Conservation (phyloP, 129 eudicot genomes). For the Dittrichia graveolens region DNA sequence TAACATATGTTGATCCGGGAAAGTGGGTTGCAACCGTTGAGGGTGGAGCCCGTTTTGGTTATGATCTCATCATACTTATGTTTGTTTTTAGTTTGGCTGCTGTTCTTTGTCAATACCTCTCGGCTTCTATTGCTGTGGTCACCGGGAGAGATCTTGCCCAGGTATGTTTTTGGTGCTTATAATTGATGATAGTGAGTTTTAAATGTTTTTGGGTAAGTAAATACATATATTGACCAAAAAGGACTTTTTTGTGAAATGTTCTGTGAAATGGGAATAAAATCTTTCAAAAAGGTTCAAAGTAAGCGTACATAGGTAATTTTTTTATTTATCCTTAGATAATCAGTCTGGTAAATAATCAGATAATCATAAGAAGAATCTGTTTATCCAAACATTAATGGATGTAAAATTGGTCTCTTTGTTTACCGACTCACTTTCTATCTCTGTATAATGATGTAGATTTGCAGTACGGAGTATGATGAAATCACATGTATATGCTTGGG, state of each 20-base stretch:
- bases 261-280: slow-evolving; percentile 1
- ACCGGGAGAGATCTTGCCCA: slow-evolving; percentile 81
- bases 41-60: slow-evolving; percentile 84
- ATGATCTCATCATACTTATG: slow-evolving; percentile 50
- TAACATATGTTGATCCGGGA: slow-evolving; percentile 87
- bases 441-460: slow-evolving; percentile 54
- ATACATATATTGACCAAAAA: not conserved
- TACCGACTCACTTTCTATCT: slow-evolving; percentile 7
- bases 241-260: not conserved
- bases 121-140: slow-evolving; percentile 76
- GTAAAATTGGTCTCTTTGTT: slow-evolving; percentile 11
- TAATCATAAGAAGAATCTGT: not conserved
- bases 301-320: not conserved
- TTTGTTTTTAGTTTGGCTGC: slow-evolving; percentile 69
- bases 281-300: not conserved
- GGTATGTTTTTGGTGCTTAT: slow-evolving; percentile 40
- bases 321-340: not conserved
- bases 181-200: not conserved
- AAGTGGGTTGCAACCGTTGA: slow-evolving; percentile 88
- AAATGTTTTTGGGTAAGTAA: not conserved
- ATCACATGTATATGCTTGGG: slow-evolving; percentile 70
- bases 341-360: not conserved
- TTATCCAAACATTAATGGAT: slow-evolving; percentile 4
- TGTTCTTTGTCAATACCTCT: slow-evolving; percentile 79
- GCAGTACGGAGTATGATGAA: slow-evolving; percentile 69